These are phyloP conservation scores for Podaxis sp. DNA, from an alignment of 768 basidiomycete species.

Conservation along the genomic window DNA sequence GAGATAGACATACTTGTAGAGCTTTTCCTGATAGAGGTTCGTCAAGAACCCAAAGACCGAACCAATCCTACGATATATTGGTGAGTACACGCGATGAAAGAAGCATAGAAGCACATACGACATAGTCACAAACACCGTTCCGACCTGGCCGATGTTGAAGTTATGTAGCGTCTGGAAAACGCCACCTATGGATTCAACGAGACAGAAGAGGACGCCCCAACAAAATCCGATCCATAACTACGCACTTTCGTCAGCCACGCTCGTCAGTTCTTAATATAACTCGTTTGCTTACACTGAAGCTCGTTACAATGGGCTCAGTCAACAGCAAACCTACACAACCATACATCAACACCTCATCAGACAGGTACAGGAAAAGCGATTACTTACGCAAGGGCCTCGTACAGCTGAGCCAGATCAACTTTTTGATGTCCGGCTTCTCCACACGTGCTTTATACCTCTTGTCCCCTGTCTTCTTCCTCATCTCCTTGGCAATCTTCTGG, in stretches of 20 bases:
- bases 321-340: constrained; percentile 52
- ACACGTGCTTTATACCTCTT: constrained; percentile 58
- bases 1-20: constrained; percentile 44
- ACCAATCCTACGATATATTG: constrained; percentile 46
- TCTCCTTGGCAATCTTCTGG: constrained; percentile 56
- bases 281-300: constrained; percentile 61
- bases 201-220: constrained; percentile 74
- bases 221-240: constrained; percentile 74
- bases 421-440: constrained; percentile 55
- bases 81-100: neutral
- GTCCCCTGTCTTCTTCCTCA: constrained; percentile 68
- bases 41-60: constrained; percentile 46
- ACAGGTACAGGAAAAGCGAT: neutral
- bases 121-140: constrained; percentile 59
- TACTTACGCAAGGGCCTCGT: constrained; percentile 69
- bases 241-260: neutral
- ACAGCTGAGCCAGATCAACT: constrained; percentile 67
- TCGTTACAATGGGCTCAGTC: constrained; percentile 73
- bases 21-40: constrained; percentile 46
- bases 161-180: constrained; percentile 57
- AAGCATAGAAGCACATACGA: constrained; percentile 37
- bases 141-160: constrained; percentile 60
- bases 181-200: constrained; percentile 49
- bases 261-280: constrained; percentile 26
- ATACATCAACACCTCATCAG: neutral